These are phyloP conservation scores for Botrytis fabae DNA, from an alignment of 2,329 filamentous ascomycete species.

Conservation along the genomic window DNA sequence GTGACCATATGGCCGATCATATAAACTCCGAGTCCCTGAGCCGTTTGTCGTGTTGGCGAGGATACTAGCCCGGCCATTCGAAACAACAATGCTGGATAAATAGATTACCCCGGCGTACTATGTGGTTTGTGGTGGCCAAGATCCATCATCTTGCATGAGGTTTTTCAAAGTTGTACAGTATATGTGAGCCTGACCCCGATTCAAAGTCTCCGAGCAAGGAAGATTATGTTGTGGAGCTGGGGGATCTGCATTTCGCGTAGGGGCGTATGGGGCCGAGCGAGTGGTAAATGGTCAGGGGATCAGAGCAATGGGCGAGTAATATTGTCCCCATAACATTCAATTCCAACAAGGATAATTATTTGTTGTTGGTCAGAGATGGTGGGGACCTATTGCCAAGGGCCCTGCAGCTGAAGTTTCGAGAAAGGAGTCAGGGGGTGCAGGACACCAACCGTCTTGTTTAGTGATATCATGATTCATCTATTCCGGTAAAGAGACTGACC, in stretches of 20 bases:
- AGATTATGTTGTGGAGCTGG: not conserved
- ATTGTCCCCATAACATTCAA: not conserved
- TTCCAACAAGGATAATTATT: not conserved
- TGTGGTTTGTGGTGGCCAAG: constrained; percentile 10
- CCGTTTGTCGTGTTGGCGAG: not conserved
- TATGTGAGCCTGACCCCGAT: constrained; percentile 8
- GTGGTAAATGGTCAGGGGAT: not conserved
- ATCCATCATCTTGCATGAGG: constrained; percentile 18
- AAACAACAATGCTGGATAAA: constrained; percentile 14
- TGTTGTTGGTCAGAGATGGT: not conserved
- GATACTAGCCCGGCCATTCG: not conserved
- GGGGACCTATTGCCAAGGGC: not conserved
- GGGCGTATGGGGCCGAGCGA: constrained; percentile 2
- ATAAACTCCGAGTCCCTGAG: not conserved
- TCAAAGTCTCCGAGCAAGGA: constrained; percentile 6
- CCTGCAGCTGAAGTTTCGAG: not conserved
- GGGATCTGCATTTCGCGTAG: not conserved
- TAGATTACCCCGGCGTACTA: not conserved
- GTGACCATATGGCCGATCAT: not conserved
- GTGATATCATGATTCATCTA: constrained; percentile 6
- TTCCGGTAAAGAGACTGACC: not conserved
- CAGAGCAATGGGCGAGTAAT: not conserved
- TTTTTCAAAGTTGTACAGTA: not conserved
- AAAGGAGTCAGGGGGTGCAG: not conserved
- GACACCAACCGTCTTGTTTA: not conserved